phyloP scores from a whole-genome alignment of 768 basidiomycete species.

The Leccinum arenicola region DNA sequence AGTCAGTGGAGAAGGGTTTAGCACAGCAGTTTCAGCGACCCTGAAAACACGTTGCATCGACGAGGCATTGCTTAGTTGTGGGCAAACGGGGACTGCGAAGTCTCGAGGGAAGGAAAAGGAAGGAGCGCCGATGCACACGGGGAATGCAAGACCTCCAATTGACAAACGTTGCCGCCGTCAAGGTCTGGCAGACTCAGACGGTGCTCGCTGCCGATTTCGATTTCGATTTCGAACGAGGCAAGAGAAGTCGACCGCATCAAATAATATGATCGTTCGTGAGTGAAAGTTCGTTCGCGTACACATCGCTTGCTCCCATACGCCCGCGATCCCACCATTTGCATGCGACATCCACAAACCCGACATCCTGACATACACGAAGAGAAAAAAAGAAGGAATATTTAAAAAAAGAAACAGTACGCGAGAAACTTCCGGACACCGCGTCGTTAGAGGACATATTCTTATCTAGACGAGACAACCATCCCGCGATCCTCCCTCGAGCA shows the following conservation, averaged over 20 bases:
- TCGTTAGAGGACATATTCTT: not conserved
- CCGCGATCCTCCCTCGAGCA: slow-evolving; percentile 5
- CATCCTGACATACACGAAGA: not conserved
- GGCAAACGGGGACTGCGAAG: not conserved
- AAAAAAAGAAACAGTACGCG: not conserved
- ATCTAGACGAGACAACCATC: not conserved
- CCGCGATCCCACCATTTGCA: not conserved
- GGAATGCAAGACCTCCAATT: not conserved
- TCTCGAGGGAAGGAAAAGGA: not conserved
- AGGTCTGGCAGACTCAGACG: not conserved
- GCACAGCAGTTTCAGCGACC: slow-evolving; percentile 11
- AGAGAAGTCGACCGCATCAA: not conserved
- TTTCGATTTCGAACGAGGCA: not conserved
- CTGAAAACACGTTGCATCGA: slow-evolving; percentile 24
- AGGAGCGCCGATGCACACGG: not conserved
- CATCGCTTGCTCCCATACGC: not conserved
- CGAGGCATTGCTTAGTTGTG: slow-evolving; percentile 15
- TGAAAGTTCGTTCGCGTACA: not conserved
- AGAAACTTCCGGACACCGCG: not conserved
- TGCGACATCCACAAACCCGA: not conserved
- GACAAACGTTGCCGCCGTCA: not conserved
- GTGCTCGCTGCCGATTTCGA: not conserved
- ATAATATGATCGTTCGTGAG: not conserved
- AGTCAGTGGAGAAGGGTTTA: not conserved
- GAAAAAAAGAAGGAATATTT: no score